Evolutionary conservation across 2,329 filamentous ascomycete genomes (phyloP), one percentile per base, ranked within the genome.

Genomic region (Penicillium polonicum): DNA sequence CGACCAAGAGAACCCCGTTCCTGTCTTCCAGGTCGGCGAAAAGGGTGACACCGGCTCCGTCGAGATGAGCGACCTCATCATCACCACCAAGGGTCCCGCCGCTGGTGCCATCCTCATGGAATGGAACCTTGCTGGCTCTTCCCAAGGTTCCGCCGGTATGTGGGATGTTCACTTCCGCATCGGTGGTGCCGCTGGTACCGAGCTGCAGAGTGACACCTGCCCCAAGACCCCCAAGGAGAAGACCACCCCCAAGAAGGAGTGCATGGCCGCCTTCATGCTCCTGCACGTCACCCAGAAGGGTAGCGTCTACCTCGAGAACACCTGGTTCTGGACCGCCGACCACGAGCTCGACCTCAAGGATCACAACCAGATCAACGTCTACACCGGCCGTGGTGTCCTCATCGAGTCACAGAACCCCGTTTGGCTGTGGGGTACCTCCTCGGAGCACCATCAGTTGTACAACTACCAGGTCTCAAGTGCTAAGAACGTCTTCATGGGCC

Each of bases 161-260:
- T 99, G 92, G 90, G 94, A 99, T 69, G 88, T 92, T n/a, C 94
- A 99, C 80, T 88, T 94, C 78, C 91, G 94, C 70, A 85, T 99
- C 67, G 93, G 92, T 67, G 94, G 94, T 43, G 87, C 88, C 54
- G 88, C 89, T 5, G 93, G 93, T 59, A 95, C 92, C 29, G 77
- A 90, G 63, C 83, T 97, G 17, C 90, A 95, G 76, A 88, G 88
- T 19, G 83, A 90, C 73, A 87, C 82, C 55, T 97, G 92, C 79
- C 76, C 84, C 73, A 95, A 95, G 82, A 89, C 87, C 61, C 89
- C 89, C 42, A 80, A 82, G 50, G 77, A 80, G 15, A 82, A 81
- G 6, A 85, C 88, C 50, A 73, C 76, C 4, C 83, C 87, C 63
- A 86, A 90, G 62, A 70, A 82, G 3, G 79, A 85, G 36, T 96